Base-by-base conservation (phyloP, 306 rosid genomes). In the Ochetophila trinervis region DNA sequence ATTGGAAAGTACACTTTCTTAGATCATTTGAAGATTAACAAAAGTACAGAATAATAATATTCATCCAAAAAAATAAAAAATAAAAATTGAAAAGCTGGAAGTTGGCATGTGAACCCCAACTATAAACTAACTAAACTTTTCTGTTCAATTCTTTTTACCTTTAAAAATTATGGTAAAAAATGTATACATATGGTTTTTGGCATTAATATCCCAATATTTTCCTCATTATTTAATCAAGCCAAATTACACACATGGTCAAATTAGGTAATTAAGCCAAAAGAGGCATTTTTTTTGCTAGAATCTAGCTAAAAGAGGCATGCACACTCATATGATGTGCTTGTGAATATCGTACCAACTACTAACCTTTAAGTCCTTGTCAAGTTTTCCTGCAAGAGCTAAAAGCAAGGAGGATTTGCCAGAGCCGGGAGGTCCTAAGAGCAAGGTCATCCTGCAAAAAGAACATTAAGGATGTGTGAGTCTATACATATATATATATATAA, bases 371-470 rank as follows among this genome's bases (percentile, higher is more conserved):
- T 61, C 78, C 42, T 27, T 10, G 68, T 84, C 96, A 73, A 88
- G 91, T 79, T 91, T 91, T 30, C 97, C 94, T 0, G 97, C 89
- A 21, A 91, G 91, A 53, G 96, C 94, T 72, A 65, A 66, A 73
- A 91, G 97, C 73, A 91, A 65, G 15, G 96, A 73, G 19, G 97
- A 79, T 76, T 86, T 88, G 3, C 97, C 97, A 2, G 96, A 77
- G 35, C 94, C 89, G 12, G 97, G 97, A 62, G 97, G 96, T 44
- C 97, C 97, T 34, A 91, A 79, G 5, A 91, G 83, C 82, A 91
- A 76, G 66, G 94, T 91, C 95, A 91, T 86, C 95, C 97, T 91
- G 71, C 57, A n/a, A 62, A 76, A 64, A 58, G n/a, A 22, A 71
- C 27, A n/a, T n/a, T n/a, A 66, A 53, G 17, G 53, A 2, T n/a